Conservation (phyloP, 1,139 yeast species). For the Pichia sp. region DNA sequence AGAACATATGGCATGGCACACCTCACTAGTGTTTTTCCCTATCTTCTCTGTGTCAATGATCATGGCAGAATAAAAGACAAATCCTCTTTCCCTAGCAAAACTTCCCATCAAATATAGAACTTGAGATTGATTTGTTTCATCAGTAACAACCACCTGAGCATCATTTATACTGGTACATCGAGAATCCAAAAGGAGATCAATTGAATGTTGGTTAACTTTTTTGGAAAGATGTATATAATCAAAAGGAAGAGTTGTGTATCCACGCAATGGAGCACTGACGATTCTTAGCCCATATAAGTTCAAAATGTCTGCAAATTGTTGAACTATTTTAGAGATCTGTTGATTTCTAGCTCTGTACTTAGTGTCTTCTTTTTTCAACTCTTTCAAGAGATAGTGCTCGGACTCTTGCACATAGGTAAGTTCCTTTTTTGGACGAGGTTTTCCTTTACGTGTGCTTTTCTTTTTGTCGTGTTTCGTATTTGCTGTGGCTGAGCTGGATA, state of each 20-base stretch:
- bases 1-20: conserved; percentile 3
- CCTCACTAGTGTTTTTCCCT: not conserved
- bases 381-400: conserved; percentile 9
- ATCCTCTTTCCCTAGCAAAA: conserved; percentile 11
- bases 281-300: conserved; percentile 11
- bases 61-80: conserved; percentile 9
- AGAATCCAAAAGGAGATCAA: conserved; percentile 16
- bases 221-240: conserved; percentile 15
- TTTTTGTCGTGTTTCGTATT: not conserved
- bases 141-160: conserved; percentile 12
- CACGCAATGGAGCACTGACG: conserved; percentile 12
- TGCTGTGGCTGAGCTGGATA: not conserved
- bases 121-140: not conserved
- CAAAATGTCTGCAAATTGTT: conserved; percentile 8
- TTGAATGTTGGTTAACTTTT: not conserved
- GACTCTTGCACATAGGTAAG: conserved; percentile 11
- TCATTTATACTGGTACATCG: conserved; percentile 11
- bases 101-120: conserved; percentile 14
- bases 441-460: not conserved
- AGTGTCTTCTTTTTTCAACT: not conserved
- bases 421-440: not conserved
- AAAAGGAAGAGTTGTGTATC: not conserved
- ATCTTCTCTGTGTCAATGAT: not conserved
- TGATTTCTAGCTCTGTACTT: conserved; percentile 2
- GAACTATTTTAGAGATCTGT: conserved; percentile 5